Base-by-base conservation (phyloP, 2,329 filamentous ascomycete species). In the Microdochium nivale region DNA sequence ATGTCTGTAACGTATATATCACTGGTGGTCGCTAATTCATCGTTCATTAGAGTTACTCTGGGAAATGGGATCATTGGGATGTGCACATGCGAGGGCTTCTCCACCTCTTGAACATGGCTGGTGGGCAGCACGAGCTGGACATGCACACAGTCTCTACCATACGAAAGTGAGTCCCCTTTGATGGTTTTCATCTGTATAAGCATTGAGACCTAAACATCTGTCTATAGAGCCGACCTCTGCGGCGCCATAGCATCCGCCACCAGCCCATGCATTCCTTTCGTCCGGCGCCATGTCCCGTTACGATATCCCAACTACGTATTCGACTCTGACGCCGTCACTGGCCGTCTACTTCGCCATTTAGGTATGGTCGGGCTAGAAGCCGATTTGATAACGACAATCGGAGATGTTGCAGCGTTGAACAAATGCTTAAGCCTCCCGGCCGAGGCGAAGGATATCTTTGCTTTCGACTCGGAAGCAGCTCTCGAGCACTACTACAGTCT, bases 41-140 rank as follows among this genome's bases (percentile, higher is more conserved):
- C 43, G 2, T 44, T 50, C 25, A 19, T 35, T 23, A 66, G 63
- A 59, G 60, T n/a, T 65, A 65, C 21, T 60, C 64, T 8, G 65
- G 66, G 16, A 62, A 67, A 19, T 60, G 67, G 47, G 65, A 70
- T 48, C 66, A 70, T 53, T 70, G 68, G 68, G 58, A 67, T 49
- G 54, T 69, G 14, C 67, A 70, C 33, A 70, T 70, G 66, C 58
- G 59, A 30, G 67, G 66, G 0, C 58, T 70, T 1, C 53, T 58
- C 35, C 60, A 64, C 25, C 59, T 69, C 21, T 58, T 68, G 23
- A 63, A 65, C 23, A 51, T 67, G 7, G 59, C 59, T 27, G 62
- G 62, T 19, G 65, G 61, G 0, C 49, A 63, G 49, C 54, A 53
- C 8, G 48, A 35, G 52, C 24, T 59, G 40, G 55, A 57, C 46